phyloP scores from a whole-genome alignment of 768 basidiomycete genomes.

The Lepiota brunneoincarnata region DNA sequence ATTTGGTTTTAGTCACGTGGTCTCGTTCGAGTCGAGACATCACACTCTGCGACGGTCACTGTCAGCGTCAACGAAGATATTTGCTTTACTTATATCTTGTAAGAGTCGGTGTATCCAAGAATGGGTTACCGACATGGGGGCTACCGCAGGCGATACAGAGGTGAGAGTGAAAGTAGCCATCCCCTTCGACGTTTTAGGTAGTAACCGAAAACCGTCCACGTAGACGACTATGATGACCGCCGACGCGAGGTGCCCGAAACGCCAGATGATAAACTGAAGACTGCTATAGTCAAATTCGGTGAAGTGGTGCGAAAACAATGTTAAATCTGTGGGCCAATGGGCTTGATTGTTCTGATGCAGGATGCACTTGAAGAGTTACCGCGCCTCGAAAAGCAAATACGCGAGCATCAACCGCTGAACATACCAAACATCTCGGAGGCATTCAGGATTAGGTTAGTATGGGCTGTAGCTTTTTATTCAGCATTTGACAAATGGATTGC shows the following conservation, averaged over 20 bases:
- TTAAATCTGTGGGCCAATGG: neutral
- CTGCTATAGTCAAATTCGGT: conserved; percentile 67
- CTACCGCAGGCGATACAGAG: conserved; percentile 13
- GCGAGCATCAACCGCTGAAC: conserved; percentile 53
- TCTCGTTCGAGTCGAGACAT: neutral
- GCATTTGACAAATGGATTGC: conserved; percentile 12
- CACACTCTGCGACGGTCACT: neutral
- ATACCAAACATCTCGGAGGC: conserved; percentile 70
- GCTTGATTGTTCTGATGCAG: conserved; percentile 32
- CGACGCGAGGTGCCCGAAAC: conserved; percentile 64
- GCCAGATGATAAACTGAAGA: conserved; percentile 70
- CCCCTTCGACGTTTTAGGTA: neutral
- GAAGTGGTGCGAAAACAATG: conserved; percentile 63
- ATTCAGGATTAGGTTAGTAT: conserved; percentile 62
- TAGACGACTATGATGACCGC: conserved; percentile 70
- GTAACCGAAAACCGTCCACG: conserved; percentile 6
- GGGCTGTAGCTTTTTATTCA: neutral
- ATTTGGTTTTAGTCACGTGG: neutral
- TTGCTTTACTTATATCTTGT: conserved; percentile 1
- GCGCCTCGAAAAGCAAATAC: conserved; percentile 62
- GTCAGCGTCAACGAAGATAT: conserved; percentile 8
- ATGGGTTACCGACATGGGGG: conserved; percentile 12
- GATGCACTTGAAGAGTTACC: conserved; percentile 70
- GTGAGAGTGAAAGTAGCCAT: conserved; percentile 3
- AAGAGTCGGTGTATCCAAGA: neutral